These are phyloP conservation scores for Bolboschoenoplectus hybrid DNA, from an alignment of 202 grass and related monocot genomes.

Conservation along the genomic window DNA sequence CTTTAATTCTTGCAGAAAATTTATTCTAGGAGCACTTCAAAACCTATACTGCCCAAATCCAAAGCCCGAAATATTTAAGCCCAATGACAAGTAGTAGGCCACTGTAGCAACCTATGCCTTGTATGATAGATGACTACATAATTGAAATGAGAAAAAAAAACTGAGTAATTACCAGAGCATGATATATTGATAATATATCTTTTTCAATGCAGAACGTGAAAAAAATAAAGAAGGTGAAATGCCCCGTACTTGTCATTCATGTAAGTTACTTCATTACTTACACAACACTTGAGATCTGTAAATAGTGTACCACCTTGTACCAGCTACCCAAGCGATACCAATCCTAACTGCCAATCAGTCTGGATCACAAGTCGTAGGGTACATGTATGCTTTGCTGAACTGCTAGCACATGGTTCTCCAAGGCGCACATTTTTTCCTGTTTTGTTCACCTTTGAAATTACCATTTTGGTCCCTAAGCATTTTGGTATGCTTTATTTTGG, in stretches of 20 bases:
- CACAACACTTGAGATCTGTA: neutral
- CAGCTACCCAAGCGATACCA: neutral
- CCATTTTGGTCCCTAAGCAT: neutral
- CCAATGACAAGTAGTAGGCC: slow-evolving; percentile 1
- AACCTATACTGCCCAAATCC: neutral
- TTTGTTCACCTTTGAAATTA: neutral
- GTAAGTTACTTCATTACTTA: slow-evolving; percentile 56
- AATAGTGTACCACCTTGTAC: neutral
- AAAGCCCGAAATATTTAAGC: neutral
- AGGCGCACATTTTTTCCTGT: neutral
- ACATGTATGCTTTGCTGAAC: slow-evolving; percentile 28
- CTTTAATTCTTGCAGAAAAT: neutral
- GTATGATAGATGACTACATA: neutral
- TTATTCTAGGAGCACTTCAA: slow-evolving; percentile 24
- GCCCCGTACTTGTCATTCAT: slow-evolving; percentile 94
- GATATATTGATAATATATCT: slow-evolving; percentile 23
- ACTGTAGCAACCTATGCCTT: neutral
- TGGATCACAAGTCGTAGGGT: neutral
- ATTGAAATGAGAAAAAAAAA: slow-evolving; percentile 3
- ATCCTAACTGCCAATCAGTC: neutral
- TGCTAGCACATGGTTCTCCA: neutral
- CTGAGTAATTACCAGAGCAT: neutral
- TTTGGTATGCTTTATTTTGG: neutral
- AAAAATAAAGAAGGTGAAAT: slow-evolving; percentile 99
- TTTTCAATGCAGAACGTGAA: slow-evolving; percentile 84